phyloP scores from a whole-genome alignment of 2,329 filamentous ascomycete genomes.

The Amylocarpus encephaloides region DNA sequence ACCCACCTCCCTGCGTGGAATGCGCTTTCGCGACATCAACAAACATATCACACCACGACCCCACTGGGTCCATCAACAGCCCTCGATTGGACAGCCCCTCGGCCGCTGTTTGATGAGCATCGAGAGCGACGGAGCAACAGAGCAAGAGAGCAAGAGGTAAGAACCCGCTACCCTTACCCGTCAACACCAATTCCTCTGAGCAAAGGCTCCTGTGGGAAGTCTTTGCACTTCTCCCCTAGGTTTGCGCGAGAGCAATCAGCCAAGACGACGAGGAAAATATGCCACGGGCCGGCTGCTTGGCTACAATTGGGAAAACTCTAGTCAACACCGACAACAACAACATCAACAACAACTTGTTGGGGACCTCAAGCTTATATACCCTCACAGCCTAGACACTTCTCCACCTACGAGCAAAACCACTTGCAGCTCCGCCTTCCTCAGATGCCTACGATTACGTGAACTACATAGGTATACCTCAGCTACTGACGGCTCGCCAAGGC shows the following conservation, averaged over 20 bases:
- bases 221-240: neutral
- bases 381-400: constrained; percentile 7
- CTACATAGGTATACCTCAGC: constrained; percentile 15
- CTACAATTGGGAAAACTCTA: constrained; percentile 1
- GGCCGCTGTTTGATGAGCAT: constrained; percentile 6
- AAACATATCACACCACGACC: no score
- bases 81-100: neutral
- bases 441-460: constrained; percentile 20
- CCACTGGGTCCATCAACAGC: neutral
- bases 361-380: constrained; percentile 20
- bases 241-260: constrained; percentile 10
- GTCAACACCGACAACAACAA: no score
- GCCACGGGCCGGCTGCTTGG: constrained; percentile 12
- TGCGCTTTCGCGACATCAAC: no score
- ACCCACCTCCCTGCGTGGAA: no score
- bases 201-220: neutral
- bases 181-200: neutral
- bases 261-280: constrained; percentile 11
- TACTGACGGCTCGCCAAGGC: constrained; percentile 21
- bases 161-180: neutral
- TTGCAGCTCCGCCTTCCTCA: constrained; percentile 18
- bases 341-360: constrained; percentile 1
- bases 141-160: constrained; percentile 1
- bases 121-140: neutral
- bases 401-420: neutral